Percentiles rank a stretch among this genome's conserved stretches.
Evolutionary conservation across 2,329 filamentous ascomycete genomes (phyloP).

Genomic region (Apiospora malaysiana): DNA sequence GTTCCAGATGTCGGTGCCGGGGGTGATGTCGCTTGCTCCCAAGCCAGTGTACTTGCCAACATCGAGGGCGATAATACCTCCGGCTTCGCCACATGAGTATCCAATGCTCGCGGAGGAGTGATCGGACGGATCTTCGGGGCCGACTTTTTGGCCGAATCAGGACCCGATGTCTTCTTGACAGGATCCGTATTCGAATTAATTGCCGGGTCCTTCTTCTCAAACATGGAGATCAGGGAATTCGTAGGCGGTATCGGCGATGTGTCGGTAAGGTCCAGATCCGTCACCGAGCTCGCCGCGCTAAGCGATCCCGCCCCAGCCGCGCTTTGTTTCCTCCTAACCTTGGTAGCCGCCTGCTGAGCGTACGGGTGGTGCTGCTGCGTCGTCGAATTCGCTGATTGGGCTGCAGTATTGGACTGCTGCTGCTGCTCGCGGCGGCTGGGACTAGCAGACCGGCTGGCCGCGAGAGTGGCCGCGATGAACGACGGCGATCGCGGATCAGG

Average conservation of each 20-base stretch:
- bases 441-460: conserved; percentile 66
- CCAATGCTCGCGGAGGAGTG: conserved; percentile 39
- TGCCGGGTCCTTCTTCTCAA: conserved; percentile 60
- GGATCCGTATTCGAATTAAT: conserved; percentile 30
- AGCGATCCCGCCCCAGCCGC: conserved; percentile 31
- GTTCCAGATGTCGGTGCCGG: conserved; percentile 23
- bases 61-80: conserved; percentile 34
- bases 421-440: conserved; percentile 49
- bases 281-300: conserved; percentile 38
- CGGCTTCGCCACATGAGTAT: conserved; percentile 35
- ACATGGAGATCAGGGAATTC: conserved; percentile 70
- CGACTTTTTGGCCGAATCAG: conserved; percentile 35
- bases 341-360: conserved; percentile 31
- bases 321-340: conserved; percentile 36
- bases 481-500: conserved; percentile 58
- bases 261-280: conserved; percentile 51
- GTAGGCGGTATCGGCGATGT: conserved; percentile 66
- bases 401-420: conserved; percentile 9
- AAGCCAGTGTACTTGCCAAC: conserved; percentile 30
- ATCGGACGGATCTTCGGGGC: conserved; percentile 35
- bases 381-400: not conserved
- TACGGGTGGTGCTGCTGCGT: conserved; percentile 26
- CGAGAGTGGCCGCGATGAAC: conserved; percentile 65
- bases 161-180: conserved; percentile 33
- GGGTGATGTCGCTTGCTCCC: conserved; percentile 30